Conservation (phyloP, 2,329 filamentous ascomycete species). For the Sclerotinia sclerotiorum region DNA sequence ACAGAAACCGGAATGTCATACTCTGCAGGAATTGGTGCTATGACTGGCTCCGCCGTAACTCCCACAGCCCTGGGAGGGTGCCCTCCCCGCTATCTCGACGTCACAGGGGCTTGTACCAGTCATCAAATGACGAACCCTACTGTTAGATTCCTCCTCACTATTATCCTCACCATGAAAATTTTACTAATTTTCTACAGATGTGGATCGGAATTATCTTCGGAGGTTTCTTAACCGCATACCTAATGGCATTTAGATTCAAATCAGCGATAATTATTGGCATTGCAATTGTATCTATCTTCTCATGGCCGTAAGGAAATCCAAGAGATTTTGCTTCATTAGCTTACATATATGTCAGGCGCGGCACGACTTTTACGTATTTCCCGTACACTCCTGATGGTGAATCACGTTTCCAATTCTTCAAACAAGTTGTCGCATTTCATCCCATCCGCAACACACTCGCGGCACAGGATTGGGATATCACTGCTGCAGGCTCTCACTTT, state of each 20-base stretch:
- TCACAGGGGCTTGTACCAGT: constrained; percentile 52
- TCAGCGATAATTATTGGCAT: constrained; percentile 75
- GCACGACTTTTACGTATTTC: constrained; percentile 71
- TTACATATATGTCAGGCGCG: constrained; percentile 47
- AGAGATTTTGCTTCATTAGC: not conserved
- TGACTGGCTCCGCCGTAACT: constrained; percentile 68
- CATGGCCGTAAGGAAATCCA: constrained; percentile 62
- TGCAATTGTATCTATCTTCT: constrained; percentile 67
- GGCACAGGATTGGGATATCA: constrained; percentile 65
- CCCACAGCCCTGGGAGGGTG: constrained; percentile 79
- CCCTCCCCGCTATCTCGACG: constrained; percentile 52
- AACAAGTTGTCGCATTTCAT: constrained; percentile 68
- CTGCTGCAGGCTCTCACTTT: constrained; percentile 55
- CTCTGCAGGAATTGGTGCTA: constrained; percentile 72
- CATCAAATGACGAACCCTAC: constrained; percentile 77
- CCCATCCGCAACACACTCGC: constrained; percentile 64
- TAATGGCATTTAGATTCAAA: constrained; percentile 78
- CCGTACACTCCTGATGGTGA: constrained; percentile 64
- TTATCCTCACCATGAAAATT: not conserved
- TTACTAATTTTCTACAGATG: constrained; percentile 49
- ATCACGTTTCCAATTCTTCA: constrained; percentile 69
- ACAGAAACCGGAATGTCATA: constrained; percentile 70
- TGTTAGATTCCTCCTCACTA: constrained; percentile 42
- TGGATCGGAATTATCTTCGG: constrained; percentile 85
- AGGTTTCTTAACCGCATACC: constrained; percentile 73